Evolutionary conservation across 2,329 filamentous ascomycete species (phyloP).

Genomic region (Phymatotrichopsis omnivora): DNA sequence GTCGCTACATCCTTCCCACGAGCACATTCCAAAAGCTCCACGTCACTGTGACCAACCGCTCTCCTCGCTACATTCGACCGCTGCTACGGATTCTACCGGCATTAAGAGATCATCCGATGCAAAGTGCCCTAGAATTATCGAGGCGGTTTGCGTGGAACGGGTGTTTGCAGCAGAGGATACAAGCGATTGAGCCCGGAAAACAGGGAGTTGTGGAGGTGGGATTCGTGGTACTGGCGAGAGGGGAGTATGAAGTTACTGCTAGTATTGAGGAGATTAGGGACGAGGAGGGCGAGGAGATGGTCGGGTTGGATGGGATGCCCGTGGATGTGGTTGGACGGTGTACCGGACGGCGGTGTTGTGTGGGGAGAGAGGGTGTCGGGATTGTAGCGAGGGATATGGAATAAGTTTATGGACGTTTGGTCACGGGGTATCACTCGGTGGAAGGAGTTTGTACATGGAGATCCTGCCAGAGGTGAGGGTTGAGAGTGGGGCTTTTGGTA

Average conservation of each 20-base stretch:
- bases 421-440: neutral
- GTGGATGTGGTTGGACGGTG: conserved; percentile 50
- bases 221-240: conserved; percentile 64
- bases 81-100: conserved; percentile 68
- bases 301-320: conserved; percentile 36
- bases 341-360: conserved; percentile 55
- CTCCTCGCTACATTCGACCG: conserved; percentile 54
- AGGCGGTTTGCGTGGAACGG: conserved; percentile 80
- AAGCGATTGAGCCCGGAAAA: conserved; percentile 49
- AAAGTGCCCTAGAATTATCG: conserved; percentile 67
- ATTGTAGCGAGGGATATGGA: conserved; percentile 44
- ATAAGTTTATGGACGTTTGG: neutral
- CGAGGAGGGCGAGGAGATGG: conserved; percentile 30
- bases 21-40: conserved; percentile 60
- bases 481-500: too few relatives aligned
- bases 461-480: too few relatives aligned
- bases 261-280: conserved; percentile 66
- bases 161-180: conserved; percentile 63
- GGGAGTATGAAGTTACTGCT: conserved; percentile 71
- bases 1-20: conserved; percentile 41
- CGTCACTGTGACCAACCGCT: conserved; percentile 67
- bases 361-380: conserved; percentile 48
- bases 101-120: conserved; percentile 60
- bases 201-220: conserved; percentile 55
- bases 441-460: too few relatives aligned